Percentiles rank a stretch among this genome's conserved stretches.
Evolutionary conservation across 192 early-diverging fungal genomes (phyloP).

Genomic region (Polychytrium aggregatum): DNA sequence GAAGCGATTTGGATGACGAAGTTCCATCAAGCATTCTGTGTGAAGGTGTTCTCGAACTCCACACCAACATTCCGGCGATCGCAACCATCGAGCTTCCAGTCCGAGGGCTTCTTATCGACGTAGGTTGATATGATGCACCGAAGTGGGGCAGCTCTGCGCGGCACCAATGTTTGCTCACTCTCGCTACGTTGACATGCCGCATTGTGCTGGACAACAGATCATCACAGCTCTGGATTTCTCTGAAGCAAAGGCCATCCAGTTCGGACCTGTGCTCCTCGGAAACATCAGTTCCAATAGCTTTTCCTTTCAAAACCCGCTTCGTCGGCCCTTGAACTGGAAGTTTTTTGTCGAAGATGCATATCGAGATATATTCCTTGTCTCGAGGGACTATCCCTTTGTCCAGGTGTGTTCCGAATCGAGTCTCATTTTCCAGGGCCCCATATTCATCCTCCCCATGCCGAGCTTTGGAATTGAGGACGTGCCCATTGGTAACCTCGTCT

Average conservation of each 20-base stretch:
- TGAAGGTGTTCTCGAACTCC: constrained; percentile 13
- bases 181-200: too few species aligned
- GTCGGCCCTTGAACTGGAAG: constrained; percentile 24
- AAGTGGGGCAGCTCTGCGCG: constrained; percentile 4
- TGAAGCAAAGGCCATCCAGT: constrained; percentile 21
- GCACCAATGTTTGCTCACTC: too few species aligned
- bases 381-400: too few species aligned
- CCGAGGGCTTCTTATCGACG: constrained; percentile 28
- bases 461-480: too few species aligned
- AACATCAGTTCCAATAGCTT: constrained; percentile 8
- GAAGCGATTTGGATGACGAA: too few species aligned
- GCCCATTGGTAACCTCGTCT: too few species aligned
- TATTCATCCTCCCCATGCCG: too few species aligned
- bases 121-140: constrained; percentile 3
- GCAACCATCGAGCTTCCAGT: constrained; percentile 8
- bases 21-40: constrained; percentile 20
- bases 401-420: too few species aligned
- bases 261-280: constrained; percentile 21
- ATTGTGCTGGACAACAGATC: too few species aligned
- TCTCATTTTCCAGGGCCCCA: too few species aligned
- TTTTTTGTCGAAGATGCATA: constrained; percentile 22
- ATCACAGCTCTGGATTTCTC: too few species aligned
- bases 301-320: constrained; percentile 33
- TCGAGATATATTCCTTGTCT: constrained; percentile 32
- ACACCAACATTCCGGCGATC: constrained; percentile 9